Percentiles rank a stretch among this genome's conserved stretches.
Evolutionary conservation across 176 grass and related monocot species (phyloP).

Genomic region (barley (Hordeum vulgare)): MorexV3_pseudomolecules_assembly NC_058521.1:5881884-5882383

Average conservation of each 20-base stretch:
- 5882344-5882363: constrained; percentile 46
- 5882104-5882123: neutral
- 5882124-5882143: neutral
- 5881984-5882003: constrained; percentile 18
- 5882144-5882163: neutral
- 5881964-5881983: neutral
- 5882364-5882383: constrained; percentile 48
- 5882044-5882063: too few species aligned
- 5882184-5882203: neutral
- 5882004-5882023: neutral
- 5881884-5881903: constrained; percentile 14
- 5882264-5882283: constrained; percentile 9
- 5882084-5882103: neutral
- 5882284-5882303: neutral
- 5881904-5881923: neutral
- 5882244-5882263: constrained; percentile 4
- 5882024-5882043: neutral
- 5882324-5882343: constrained; percentile 41
- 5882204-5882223: constrained; percentile 1
- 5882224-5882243: neutral
- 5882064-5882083: neutral
- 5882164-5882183: neutral
- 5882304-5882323: neutral
- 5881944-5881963: neutral
- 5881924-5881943: neutral